Conservation (phyloP, 2,329 filamentous ascomycete genomes). For the Metarhizium rileyi region DNA sequence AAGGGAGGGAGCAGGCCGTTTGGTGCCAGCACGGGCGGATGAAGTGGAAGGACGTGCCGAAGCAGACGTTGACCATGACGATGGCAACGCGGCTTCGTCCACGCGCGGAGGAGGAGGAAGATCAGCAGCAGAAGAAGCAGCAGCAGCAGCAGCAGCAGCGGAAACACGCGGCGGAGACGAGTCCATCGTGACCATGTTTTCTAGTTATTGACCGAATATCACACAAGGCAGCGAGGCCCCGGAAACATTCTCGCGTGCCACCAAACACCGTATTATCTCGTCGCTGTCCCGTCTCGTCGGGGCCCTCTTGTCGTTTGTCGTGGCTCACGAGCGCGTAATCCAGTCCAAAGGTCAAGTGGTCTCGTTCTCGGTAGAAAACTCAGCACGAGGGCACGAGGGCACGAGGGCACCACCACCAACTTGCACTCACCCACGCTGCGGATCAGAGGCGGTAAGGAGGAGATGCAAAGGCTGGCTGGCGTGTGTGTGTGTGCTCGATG, state of each 20-base stretch:
- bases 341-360: neutral
- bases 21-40: slow-evolving; percentile 33
- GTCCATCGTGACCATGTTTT: slow-evolving; percentile 22
- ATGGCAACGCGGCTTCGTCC: slow-evolving; percentile 26
- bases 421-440: too few relatives aligned
- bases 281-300: slow-evolving; percentile 1
- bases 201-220: neutral
- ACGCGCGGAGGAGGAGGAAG: too few relatives aligned
- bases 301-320: slow-evolving; percentile 11
- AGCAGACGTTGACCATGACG: slow-evolving; percentile 5
- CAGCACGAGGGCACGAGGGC: too few relatives aligned
- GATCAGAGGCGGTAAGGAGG: neutral
- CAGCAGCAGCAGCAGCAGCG: neutral
- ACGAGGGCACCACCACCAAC: too few relatives aligned
- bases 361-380: too few relatives aligned
- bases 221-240: neutral
- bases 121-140: too few relatives aligned
- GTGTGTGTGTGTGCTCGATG: neutral
- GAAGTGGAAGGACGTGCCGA: neutral
- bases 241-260: neutral
- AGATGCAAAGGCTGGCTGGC: neutral
- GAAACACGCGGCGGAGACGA: slow-evolving; percentile 24
- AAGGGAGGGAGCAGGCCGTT: slow-evolving; percentile 56
- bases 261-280: neutral
- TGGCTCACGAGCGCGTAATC: slow-evolving; percentile 9